Conservation (phyloP, 148 eudicot genomes). For the Vaccinium macrocarpon region DNA sequence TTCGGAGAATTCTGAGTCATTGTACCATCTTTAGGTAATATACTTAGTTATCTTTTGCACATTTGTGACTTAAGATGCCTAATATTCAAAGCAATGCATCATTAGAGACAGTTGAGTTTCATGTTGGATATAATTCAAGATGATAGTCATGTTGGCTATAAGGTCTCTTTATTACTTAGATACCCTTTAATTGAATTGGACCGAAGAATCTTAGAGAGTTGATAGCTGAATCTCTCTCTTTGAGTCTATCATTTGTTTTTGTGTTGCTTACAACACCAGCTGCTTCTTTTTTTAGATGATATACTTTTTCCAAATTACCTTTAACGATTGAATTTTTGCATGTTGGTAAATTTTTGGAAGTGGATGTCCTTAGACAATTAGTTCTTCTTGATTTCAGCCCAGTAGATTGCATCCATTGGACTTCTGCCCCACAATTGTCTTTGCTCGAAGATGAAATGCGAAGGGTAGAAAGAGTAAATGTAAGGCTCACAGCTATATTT, state of each 20-base stretch:
- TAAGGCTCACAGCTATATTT: conserved; percentile 30
- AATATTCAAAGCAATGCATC: background rate
- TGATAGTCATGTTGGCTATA: background rate
- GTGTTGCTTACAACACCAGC: background rate
- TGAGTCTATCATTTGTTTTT: background rate
- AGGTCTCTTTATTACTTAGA: background rate
- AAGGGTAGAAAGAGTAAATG: conserved; percentile 95
- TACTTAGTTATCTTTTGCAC: background rate
- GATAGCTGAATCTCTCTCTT: background rate
- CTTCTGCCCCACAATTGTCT: conserved; percentile 90
- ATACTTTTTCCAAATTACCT: background rate
- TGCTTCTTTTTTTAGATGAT: background rate
- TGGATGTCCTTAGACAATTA: conserved; percentile 3
- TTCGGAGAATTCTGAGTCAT: background rate
- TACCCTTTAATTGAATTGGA: background rate
- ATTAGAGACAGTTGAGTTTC: background rate
- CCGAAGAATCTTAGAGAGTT: background rate
- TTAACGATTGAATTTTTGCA: background rate
- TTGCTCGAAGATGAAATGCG: conserved; percentile 99
- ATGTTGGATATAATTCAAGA: background rate
- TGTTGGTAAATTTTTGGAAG: background rate
- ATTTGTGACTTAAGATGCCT: background rate
- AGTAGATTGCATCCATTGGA: conserved; percentile 97
- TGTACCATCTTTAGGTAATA: background rate
- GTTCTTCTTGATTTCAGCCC: conserved; percentile 61